Conservation (phyloP, 768 basidiomycete species). For the Galerina sulciceps region DNA sequence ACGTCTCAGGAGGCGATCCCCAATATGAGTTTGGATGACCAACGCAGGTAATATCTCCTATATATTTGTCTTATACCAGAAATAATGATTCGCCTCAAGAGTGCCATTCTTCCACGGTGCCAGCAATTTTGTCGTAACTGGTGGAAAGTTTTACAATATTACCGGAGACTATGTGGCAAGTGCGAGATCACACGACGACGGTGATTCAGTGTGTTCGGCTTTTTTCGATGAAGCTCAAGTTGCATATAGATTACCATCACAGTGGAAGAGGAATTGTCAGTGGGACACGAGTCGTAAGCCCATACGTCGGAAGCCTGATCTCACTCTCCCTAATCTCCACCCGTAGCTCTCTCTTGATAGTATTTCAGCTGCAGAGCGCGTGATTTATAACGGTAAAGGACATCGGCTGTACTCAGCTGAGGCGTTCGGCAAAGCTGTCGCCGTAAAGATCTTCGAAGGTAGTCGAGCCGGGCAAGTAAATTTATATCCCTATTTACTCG, state of each 20-base stretch:
- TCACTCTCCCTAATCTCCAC: no score
- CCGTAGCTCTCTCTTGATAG: not conserved
- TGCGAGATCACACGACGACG: not conserved
- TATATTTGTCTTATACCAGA: not conserved
- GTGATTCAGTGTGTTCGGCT: not conserved
- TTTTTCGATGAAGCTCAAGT: not conserved
- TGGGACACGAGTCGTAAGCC: not conserved
- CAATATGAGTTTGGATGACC: not conserved
- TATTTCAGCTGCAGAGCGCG: not conserved
- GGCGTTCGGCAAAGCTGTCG: not conserved
- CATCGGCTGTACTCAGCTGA: slow-evolving; percentile 3
- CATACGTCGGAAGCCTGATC: not conserved
- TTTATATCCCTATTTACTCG: not conserved
- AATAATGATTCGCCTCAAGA: not conserved
- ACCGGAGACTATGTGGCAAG: not conserved
- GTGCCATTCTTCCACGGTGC: not conserved
- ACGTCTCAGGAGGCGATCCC: not conserved
- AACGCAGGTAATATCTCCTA: not conserved
- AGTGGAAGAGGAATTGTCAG: no score
- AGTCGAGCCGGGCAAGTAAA: not conserved
- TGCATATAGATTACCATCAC: not conserved
- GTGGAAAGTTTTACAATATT: slow-evolving; percentile 1
- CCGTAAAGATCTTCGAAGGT: not conserved
- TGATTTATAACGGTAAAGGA: slow-evolving; percentile 5
- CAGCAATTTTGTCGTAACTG: not conserved